Conservation (phyloP, 2,329 filamentous ascomycete genomes). For the Penicillium sp. region DNA sequence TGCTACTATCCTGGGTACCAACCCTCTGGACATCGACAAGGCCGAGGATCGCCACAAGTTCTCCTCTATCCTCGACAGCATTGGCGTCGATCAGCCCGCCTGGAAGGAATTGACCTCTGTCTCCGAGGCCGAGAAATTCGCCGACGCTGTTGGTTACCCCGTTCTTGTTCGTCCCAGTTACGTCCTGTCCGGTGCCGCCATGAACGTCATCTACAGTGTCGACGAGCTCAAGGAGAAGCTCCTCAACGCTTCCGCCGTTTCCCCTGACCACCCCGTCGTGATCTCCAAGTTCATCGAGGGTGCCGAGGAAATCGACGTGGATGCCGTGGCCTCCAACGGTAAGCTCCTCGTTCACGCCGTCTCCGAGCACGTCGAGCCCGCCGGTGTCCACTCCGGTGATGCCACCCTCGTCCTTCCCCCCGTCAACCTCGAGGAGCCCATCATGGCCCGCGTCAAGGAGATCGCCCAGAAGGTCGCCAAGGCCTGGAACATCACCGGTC, state of each 20-base stretch:
- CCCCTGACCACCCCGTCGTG: conserved; percentile 94
- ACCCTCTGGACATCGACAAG: conserved; percentile 93
- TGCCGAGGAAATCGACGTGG: conserved; percentile 92
- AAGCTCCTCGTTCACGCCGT: conserved; percentile 87
- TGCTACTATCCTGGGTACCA: conserved; percentile 85
- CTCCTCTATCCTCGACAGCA: conserved; percentile 93
- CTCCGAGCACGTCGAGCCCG: conserved; percentile 93
- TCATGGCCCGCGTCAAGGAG: conserved; percentile 84
- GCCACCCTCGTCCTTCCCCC: conserved; percentile 92
- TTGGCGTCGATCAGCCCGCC: conserved; percentile 91
- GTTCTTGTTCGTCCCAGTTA: conserved; percentile 93
- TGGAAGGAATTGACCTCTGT: conserved; percentile 97
- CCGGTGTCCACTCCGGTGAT: conserved; percentile 96
- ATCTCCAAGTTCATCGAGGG: conserved; percentile 98
- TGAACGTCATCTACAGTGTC: conserved; percentile 90
- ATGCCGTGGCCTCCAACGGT: conserved; percentile 82
- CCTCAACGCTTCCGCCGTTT: conserved; percentile 81
- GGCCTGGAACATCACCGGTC: conserved; percentile 94
- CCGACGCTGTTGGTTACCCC: conserved; percentile 80
- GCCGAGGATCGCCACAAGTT: conserved; percentile 98
- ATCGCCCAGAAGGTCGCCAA: conserved; percentile 95
- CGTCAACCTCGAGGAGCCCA: conserved; percentile 67
- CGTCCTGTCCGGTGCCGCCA: conserved; percentile 93
- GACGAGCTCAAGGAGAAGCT: conserved; percentile 94
- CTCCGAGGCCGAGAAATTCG: conserved; percentile 81